Base-by-base conservation (phyloP, 768 basidiomycete genomes). In the Tylopilus rubrobrunneus region DNA sequence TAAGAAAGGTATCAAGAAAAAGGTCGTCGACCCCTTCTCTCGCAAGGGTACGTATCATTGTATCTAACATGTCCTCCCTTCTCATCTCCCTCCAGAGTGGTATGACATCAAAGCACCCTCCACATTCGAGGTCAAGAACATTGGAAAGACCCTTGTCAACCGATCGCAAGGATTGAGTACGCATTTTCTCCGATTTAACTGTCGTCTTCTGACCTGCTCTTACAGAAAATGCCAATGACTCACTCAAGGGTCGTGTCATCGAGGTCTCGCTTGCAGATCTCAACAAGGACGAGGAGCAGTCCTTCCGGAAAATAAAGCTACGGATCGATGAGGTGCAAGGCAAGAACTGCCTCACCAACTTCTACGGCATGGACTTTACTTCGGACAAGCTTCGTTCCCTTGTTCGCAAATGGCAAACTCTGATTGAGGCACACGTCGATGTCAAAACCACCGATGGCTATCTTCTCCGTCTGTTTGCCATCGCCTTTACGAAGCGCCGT, bases 311-410 rank as follows among this genome's bases (percentile, higher is more conserved):
- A 84, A 95, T 99, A 73, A 94, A 95, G 79, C 86, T 99, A 73
- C 91, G 94, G 69, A 83, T 98, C 68, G 95, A 98, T 71, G 92
- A 94, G 68, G 80, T 92, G 56, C 89, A 97, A 78, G 97, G 97
- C 78, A 96, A 95, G 82, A 97, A 93, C 82, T 97, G 94, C 81
- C 83, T 98, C 52, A 98, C 97, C 73, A 96, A 95, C 77, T 99
- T 99, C 91, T 90, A 96, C 76, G 97, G 97, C 73, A 98, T 99
- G 96, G 92, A 96, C 79, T 98, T 99, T 79, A 98, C 97, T 58
- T 97, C 96, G 55, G 97, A 99, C 86, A 98, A 98, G 78, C 87
- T 98, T 62, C 94, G 97, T 53, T 98, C 97, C 48, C 94, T 99
- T 69, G 97, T 99, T 65, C 92, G 96, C 74, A 99, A 98, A 78